phyloP scores from a whole-genome alignment of 495 filamentous ascomycete species.

The Neurospora sp. region DNA sequence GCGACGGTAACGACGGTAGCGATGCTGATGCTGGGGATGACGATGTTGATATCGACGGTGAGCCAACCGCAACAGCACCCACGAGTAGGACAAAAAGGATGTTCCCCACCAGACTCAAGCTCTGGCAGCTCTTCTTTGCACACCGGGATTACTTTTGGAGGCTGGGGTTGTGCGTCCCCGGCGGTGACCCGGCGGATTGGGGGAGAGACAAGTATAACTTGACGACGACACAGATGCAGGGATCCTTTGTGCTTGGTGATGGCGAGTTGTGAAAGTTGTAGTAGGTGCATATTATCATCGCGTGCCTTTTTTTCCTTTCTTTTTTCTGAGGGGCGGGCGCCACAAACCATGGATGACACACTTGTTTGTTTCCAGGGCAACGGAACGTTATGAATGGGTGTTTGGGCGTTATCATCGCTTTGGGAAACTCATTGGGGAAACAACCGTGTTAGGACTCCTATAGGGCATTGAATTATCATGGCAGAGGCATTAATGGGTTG shows the following conservation, averaged over 20 bases:
- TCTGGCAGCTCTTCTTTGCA: constrained; percentile 89
- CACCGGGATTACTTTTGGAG: constrained; percentile 97
- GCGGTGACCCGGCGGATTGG: constrained; percentile 64
- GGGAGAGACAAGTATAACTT: constrained; percentile 37
- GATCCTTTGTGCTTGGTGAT: background rate
- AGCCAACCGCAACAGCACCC: background rate
- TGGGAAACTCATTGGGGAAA: background rate
- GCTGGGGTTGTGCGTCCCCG: constrained; percentile 80
- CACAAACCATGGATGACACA: background rate
- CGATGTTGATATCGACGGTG: background rate
- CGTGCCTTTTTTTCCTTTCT: no score
- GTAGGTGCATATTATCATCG: background rate
- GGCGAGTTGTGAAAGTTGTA: background rate
- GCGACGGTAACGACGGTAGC: background rate
- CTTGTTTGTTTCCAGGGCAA: background rate
- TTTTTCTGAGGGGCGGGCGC: background rate
- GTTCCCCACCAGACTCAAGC: constrained; percentile 55
- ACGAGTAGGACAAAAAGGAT: constrained; percentile 4
- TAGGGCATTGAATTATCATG: no score
- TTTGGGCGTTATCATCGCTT: background rate
- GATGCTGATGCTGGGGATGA: background rate
- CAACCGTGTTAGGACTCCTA: background rate
- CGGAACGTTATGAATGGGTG: background rate
- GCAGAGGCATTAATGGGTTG: background rate
- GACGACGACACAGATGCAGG: background rate